These are phyloP conservation scores for Cyberlindnera xishuangbannaensis DNA, from an alignment of 805 yeast species.

Conservation along the genomic window DNA sequence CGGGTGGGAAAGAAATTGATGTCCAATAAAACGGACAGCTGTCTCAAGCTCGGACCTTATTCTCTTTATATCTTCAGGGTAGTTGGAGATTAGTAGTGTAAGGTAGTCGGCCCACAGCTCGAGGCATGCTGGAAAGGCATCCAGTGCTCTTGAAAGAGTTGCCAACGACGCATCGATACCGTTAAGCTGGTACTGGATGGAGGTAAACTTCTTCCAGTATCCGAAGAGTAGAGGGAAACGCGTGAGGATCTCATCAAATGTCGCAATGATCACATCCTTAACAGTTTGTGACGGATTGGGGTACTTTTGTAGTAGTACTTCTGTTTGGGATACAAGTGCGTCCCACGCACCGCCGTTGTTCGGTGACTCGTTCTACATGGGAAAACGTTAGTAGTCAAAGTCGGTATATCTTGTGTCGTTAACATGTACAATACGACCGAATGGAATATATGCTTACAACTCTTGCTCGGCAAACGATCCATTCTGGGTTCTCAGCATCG, in stretches of 20 bases:
- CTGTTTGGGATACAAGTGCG: slow-evolving; percentile 29
- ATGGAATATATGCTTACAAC: slow-evolving; percentile 11
- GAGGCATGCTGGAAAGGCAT: slow-evolving; percentile 49
- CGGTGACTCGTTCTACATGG: slow-evolving; percentile 7
- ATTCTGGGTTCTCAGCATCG: slow-evolving; percentile 21
- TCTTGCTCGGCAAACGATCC: slow-evolving; percentile 19
- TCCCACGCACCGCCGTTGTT: slow-evolving; percentile 37
- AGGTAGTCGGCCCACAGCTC: slow-evolving; percentile 67
- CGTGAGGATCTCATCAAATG: slow-evolving; percentile 38
- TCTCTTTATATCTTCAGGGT: slow-evolving; percentile 26
- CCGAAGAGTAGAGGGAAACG: slow-evolving; percentile 54
- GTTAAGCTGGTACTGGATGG: slow-evolving; percentile 48
- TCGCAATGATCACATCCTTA: slow-evolving; percentile 26
- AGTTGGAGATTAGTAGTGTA: slow-evolving; percentile 42
- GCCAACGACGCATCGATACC: slow-evolving; percentile 48
- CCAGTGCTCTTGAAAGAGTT: slow-evolving; percentile 38
- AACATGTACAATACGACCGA: too few relatives aligned
- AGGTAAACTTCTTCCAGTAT: slow-evolving; percentile 59
- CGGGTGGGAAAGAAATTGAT: slow-evolving; percentile 69
- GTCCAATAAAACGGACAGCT: slow-evolving; percentile 52
- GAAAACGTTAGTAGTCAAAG: slow-evolving; percentile 5
- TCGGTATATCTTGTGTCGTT: too few relatives aligned
- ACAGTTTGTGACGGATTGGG: slow-evolving; percentile 28
- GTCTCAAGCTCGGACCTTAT: slow-evolving; percentile 40
- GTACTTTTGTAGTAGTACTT: slow-evolving; percentile 28